phyloP scores from a whole-genome alignment of 768 basidiomycete genomes.

The Neoboletus brunneissimus region DNA sequence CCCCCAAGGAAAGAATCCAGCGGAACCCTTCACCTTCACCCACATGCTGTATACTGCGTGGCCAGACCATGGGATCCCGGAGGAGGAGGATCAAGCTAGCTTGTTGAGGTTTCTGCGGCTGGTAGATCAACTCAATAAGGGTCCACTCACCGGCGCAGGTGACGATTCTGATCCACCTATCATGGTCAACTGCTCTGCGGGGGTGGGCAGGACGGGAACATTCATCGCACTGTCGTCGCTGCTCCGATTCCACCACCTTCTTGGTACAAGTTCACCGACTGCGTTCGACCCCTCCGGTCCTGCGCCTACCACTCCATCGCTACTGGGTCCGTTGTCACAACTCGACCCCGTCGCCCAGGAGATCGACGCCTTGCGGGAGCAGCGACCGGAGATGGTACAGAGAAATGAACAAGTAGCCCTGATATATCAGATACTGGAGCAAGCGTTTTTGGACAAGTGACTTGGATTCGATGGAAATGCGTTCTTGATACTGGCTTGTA shows the following conservation, averaged over 20 bases:
- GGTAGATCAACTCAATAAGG: constrained; percentile 62
- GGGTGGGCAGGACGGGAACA: constrained; percentile 82
- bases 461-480: neutral
- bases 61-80: constrained; percentile 86
- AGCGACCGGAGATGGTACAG: constrained; percentile 81
- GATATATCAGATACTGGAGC: constrained; percentile 58
- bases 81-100: constrained; percentile 53
- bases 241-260: constrained; percentile 57
- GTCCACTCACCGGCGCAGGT: constrained; percentile 26
- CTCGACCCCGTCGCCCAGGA: constrained; percentile 63
- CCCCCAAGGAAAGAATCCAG: constrained; percentile 31
- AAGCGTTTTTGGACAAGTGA: constrained; percentile 22
- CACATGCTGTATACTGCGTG: constrained; percentile 75
- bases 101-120: constrained; percentile 60
- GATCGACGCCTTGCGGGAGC: constrained; percentile 76
- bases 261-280: constrained; percentile 30
- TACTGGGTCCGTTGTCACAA: constrained; percentile 56
- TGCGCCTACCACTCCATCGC: constrained; percentile 40
- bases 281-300: constrained; percentile 24
- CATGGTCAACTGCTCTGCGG: constrained; percentile 83
- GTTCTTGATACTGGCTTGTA: neutral
- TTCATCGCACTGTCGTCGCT: constrained; percentile 81
- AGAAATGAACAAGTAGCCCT: constrained; percentile 59
- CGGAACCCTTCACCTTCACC: constrained; percentile 50
- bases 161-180: constrained; percentile 68